These are phyloP conservation scores for Ophioceras dolichostomum DNA, from an alignment of 2,329 filamentous ascomycete species.

Conservation along the genomic window DNA sequence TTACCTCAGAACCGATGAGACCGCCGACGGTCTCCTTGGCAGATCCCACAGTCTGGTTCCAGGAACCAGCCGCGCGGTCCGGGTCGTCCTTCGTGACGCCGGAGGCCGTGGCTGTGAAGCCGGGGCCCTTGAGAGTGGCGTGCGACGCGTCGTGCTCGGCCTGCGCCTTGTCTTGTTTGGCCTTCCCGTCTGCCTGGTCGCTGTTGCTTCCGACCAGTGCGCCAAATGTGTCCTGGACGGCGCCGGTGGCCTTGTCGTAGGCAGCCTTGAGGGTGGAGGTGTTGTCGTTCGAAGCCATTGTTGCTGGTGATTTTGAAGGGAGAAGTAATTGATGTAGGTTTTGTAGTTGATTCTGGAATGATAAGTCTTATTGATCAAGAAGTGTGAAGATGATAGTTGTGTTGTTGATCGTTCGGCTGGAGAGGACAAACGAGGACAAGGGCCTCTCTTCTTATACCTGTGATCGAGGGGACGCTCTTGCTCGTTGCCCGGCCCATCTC, in stretches of 20 bases:
- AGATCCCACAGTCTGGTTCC: slow-evolving; percentile 82
- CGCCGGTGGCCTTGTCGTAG: slow-evolving; percentile 60
- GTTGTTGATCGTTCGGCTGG: no score
- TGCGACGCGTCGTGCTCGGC: slow-evolving; percentile 64
- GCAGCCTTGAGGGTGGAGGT: slow-evolving; percentile 73
- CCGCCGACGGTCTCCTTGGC: slow-evolving; percentile 74
- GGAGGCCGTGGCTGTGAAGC: slow-evolving; percentile 54
- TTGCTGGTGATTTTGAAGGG: slow-evolving; percentile 9
- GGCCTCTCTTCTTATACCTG: no score
- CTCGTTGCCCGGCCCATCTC: no score
- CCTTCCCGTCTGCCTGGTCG: slow-evolving; percentile 54
- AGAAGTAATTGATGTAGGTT: slow-evolving; percentile 12
- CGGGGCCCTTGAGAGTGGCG: slow-evolving; percentile 60
- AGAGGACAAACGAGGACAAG: no score
- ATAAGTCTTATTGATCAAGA: background rate
- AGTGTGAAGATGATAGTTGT: background rate
- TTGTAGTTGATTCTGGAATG: background rate
- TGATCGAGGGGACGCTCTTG: no score
- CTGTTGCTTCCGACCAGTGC: slow-evolving; percentile 58
- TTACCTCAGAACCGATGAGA: slow-evolving; percentile 58
- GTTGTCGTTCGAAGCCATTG: slow-evolving; percentile 30
- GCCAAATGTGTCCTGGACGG: slow-evolving; percentile 61
- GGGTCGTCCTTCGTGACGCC: slow-evolving; percentile 62
- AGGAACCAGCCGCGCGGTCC: slow-evolving; percentile 59
- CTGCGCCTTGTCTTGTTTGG: slow-evolving; percentile 52